These are phyloP conservation scores for Cyclostephanos invisitatus DNA, from an alignment of 108 stramenopile genomes.

Conservation along the genomic window DNA sequence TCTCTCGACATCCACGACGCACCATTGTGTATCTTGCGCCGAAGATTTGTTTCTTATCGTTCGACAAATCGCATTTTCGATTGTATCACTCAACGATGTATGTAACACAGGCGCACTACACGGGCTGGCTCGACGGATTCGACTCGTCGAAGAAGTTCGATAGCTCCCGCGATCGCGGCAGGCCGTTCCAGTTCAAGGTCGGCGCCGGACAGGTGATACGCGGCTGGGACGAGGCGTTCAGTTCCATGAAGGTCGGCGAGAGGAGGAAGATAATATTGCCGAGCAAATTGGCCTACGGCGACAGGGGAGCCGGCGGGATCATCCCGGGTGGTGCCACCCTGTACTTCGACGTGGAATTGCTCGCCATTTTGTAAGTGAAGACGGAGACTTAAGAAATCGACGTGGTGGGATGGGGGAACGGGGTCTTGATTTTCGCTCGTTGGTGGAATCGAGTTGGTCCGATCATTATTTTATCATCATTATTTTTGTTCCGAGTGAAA, in stretches of 20 bases:
- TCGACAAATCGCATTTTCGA: not conserved
- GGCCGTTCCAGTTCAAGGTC: constrained; percentile 92
- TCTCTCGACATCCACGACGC: too few relatives aligned
- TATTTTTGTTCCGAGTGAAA: not conserved
- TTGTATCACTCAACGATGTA: not conserved
- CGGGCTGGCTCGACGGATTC: constrained; percentile 95
- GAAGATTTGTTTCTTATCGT: too few relatives aligned
- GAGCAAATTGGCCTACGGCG: constrained; percentile 86
- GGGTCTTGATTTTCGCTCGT: not conserved
- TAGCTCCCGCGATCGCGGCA: constrained; percentile 88
- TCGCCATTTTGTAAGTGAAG: constrained; percentile 63
- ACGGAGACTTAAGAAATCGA: too few relatives aligned
- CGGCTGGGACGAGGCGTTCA: constrained; percentile 83
- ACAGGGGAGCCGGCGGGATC: constrained; percentile 85
- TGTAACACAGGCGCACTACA: constrained; percentile 83
- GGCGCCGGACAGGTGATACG: constrained; percentile 93
- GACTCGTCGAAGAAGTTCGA: constrained; percentile 89
- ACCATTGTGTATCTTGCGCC: too few relatives aligned
- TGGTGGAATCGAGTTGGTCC: not conserved
- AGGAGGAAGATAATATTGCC: constrained; percentile 87
- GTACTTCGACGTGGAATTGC: constrained; percentile 94
- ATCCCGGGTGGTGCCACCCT: constrained; percentile 93
- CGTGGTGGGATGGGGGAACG: too few relatives aligned
- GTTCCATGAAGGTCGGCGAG: constrained; percentile 93
- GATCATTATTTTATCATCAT: too few relatives aligned